Conservation (phyloP, 306 rosid species). For the Glycyrrhiza uralensis region DNA sequence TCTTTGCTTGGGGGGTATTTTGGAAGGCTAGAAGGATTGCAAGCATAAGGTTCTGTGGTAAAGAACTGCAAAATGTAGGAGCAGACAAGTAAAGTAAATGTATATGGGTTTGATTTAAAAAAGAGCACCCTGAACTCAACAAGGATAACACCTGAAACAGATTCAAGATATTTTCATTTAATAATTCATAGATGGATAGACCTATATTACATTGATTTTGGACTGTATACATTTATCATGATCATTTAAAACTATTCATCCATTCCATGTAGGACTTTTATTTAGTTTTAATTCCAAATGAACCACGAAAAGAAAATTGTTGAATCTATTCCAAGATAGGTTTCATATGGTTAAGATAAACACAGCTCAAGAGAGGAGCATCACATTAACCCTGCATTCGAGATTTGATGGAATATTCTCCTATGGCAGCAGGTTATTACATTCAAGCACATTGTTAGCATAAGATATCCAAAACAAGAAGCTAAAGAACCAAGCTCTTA, state of each 20-base stretch:
- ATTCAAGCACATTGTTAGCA: neutral
- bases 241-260: neutral
- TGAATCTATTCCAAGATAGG: slow-evolving; percentile 12
- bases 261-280: neutral
- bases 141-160: slow-evolving; percentile 1
- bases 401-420: neutral
- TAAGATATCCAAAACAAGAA: slow-evolving; percentile 21
- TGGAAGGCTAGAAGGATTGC: slow-evolving; percentile 93
- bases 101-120: neutral
- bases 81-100: slow-evolving; percentile 30
- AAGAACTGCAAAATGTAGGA: slow-evolving; percentile 69
- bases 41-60: slow-evolving; percentile 78
- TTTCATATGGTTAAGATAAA: neutral
- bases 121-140: slow-evolving; percentile 7
- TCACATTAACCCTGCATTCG: neutral
- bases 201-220: neutral
- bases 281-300: slow-evolving; percentile 9
- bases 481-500: slow-evolving; percentile 4
- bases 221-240: neutral
- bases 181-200: neutral
- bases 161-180: slow-evolving; percentile 13
- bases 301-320: neutral
- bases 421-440: neutral
- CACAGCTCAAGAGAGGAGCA: slow-evolving; percentile 6
- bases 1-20: slow-evolving; percentile 95